Base-by-base conservation (phyloP, 179 eudicot species). In the Beta macrorhiza region DNA sequence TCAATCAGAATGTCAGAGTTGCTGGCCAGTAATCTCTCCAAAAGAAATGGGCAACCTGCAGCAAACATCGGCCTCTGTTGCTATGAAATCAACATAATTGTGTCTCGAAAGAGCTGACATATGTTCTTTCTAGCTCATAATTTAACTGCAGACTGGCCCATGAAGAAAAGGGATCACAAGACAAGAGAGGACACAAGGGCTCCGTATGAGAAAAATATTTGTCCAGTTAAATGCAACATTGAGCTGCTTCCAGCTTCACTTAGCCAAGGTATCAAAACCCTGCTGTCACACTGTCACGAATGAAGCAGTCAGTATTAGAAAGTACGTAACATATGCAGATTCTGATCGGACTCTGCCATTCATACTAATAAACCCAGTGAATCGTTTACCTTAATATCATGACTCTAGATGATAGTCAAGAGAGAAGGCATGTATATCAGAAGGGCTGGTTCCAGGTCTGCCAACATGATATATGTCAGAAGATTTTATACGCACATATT, bases 401-500 rank as follows among this genome's bases (percentile, higher is more conserved):
- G 90, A 84, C 80, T 73, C 82, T 85, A 92, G 77, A 85, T 92
- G 97, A 80, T 89, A 81, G 81, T 91, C 98, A n/a, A 93, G 91
- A 22, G 91, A 87, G 86, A 87, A 92, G 53, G 92, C 97, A 73
- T 86, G 85, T 68, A 90, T 91, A 83, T 90, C 98, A 74, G 92
- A 90, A 80, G 98, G 95, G 85, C 98, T 87, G 14, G 98, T 91
- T 56, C 98, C 98, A 74, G 97, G 97, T 88, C 98, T 93, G 97
- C 75, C 32, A 79, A 79, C 67, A 80, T 51, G 65, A 81, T 57
- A 47, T 77, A 74, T n/a, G 68, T 80, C 59, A 83, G 49, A 61
- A 14, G 37, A 32, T 25, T 25, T 25, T 25, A 25, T 25, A 25
- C 25, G 25, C 25, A 25, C 25, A 25, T 25, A 67, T 15, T 1